phyloP scores from a whole-genome alignment of 176 grass and related monocot species.

The Aegilops bicornis region DNA sequence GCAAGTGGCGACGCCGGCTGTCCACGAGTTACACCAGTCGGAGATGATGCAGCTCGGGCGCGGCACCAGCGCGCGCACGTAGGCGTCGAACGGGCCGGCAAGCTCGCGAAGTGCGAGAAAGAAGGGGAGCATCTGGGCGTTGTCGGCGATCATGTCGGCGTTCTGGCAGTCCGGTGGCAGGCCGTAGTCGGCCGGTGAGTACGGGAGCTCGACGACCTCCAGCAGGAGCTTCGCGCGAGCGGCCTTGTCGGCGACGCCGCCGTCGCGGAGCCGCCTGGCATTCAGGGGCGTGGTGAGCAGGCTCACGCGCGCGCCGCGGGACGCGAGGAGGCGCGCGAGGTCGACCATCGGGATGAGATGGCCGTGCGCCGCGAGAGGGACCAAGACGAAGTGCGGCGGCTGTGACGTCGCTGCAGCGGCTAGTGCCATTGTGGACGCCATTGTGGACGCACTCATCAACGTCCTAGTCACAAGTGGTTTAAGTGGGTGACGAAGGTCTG shows the following conservation, averaged over 20 bases:
- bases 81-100: conserved; percentile 25
- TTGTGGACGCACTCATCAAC: background rate
- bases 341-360: conserved; percentile 68
- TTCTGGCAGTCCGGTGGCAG: conserved; percentile 39
- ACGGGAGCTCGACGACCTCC: conserved; percentile 45
- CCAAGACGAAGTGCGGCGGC: conserved; percentile 49
- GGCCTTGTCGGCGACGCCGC: conserved; percentile 23
- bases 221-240: conserved; percentile 22
- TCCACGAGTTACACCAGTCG: conserved; percentile 55
- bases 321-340: conserved; percentile 51
- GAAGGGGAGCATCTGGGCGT: conserved; percentile 10
- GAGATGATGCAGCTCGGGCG: conserved; percentile 50
- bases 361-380: conserved; percentile 57
- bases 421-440: conserved; percentile 4
- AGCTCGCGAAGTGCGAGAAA: conserved; percentile 27
- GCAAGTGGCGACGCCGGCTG: conserved; percentile 9
- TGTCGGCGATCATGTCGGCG: conserved; percentile 24
- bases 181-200: conserved; percentile 17
- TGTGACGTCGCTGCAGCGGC: background rate
- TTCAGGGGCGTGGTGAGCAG: conserved; percentile 52
- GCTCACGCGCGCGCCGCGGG: conserved; percentile 35
- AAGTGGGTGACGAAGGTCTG: background rate
- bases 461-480: background rate
- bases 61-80: conserved; percentile 1
- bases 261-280: conserved; percentile 34